Conservation (phyloP, 345 rosid species). For the Laguncularia racemosa region DNA sequence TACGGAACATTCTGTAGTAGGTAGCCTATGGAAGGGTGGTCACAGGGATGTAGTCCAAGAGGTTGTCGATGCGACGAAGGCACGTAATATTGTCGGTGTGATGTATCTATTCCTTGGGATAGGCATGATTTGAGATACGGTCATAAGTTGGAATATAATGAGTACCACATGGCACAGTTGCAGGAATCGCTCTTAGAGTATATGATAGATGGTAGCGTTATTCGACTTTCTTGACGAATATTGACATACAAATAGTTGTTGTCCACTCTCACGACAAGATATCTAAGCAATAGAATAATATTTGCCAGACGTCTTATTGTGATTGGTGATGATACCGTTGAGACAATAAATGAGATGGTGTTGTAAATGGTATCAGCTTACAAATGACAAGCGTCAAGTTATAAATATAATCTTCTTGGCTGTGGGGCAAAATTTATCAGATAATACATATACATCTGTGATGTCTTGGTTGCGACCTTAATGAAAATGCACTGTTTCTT, state of each 20-base stretch:
- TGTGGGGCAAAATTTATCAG: too few species aligned
- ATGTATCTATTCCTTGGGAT: constrained; percentile 74
- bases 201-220: not conserved
- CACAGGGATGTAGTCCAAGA: constrained; percentile 55
- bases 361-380: too few species aligned
- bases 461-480: not conserved
- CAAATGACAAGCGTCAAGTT: too few species aligned
- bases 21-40: constrained; percentile 50
- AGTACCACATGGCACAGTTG: constrained; percentile 56
- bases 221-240: too few species aligned
- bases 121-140: constrained; percentile 59
- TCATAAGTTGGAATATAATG: constrained; percentile 48
- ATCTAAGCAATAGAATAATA: too few species aligned
- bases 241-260: too few species aligned
- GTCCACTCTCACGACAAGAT: too few species aligned
- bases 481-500: not conserved
- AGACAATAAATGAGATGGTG: too few species aligned
- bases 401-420: too few species aligned
- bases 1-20: constrained; percentile 48
- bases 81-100: constrained; percentile 42
- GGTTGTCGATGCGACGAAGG: constrained; percentile 32
- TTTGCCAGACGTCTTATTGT: too few species aligned
- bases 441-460: not conserved
- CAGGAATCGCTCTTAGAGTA: constrained; percentile 54
- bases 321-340: too few species aligned